Evolutionary conservation across 1,139 yeast species (phyloP), one percentile per base, ranked within the genome.

Genomic region (Geotrichum reessii): DNA sequence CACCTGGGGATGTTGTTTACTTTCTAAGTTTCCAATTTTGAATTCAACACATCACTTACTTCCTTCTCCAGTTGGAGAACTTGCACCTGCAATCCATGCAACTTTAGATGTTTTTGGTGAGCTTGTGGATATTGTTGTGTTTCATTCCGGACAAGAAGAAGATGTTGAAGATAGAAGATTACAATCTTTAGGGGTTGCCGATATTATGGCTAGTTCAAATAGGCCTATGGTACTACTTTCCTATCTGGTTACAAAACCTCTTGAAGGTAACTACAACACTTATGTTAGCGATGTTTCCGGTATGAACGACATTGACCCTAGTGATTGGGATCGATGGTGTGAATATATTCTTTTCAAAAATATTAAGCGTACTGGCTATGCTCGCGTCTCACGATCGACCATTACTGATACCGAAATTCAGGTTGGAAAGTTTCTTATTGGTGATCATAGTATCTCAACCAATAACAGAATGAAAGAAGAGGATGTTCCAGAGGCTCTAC

Each of bases 321-420:
- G 86, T 12, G 99, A 93, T 71, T 89, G 95, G 87, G 99, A 93
- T 71, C 83, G 99, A 75, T 93, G 99, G 99, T 93, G 99, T 75
- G 96, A 93, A 74, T 93, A 93, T 74, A 91, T 93, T 63, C 76
- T 93, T 64, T 93, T 87, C 80, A 87, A 93, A 72, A 86, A 87
- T 61, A 76, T 93, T 73, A 86, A 84, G 72, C 87, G 97, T 73
- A 84, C 88, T 1, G 98, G 96, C 1, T 93, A 93, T 71, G 98
- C 98, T 1, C 84, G 99, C 72, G 87, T 93, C 50, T 86, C 96
- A 52, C 82, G 99, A 69, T 89, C 95, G 8, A 86, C 97, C 1
- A 92, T 93, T 64, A 93, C 99, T 1, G 99, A 93, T 70, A 93
- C 99, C 1, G 99, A 93, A 73, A 82, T 93, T 59, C 99, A 93